Base-by-base conservation (phyloP, 257 asterid genomes). In the Voacanga thouarsii region DNA sequence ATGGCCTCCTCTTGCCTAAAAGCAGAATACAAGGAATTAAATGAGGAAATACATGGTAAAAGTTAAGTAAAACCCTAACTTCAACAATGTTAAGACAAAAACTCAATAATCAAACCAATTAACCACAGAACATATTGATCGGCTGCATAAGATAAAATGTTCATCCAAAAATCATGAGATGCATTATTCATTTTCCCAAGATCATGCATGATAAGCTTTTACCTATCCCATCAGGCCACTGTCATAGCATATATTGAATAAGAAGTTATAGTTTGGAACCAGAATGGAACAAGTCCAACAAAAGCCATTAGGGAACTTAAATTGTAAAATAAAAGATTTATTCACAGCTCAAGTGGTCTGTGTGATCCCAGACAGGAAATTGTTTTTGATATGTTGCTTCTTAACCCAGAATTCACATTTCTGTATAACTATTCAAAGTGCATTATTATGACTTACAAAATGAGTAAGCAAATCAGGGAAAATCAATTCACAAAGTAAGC, bases 1-100 rank as follows among this genome's bases (percentile, higher is more conserved):
- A 95, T 5, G 99, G 99, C 23, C 96, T 91, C 77, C 99, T 92
- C 90, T 94, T 94, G 74, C 98, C 98, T 94, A 78, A 56, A 73
- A 83, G 76, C 49, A 75, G 74, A 63, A 28, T 68, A 45, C 7
- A 70, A 30, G 37, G 67, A 68, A 75, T 37, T n/a, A 63, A 5
- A 77, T 12, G 30, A 21, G 33, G 7, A 47, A 7, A 75, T 24
- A 71, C 2, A 33, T 37, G 39, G n/a, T 37, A 37, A 11, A 43
- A 68, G 24, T 77, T 18, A 47, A 60, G 9, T 67, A 79, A 71
- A 50, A 57, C 47, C 39, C 41, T 10, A 76, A 41, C 47, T 68
- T 55, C 23, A 41, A 60, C 30, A 68, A 15, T 6, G 10, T 63
- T 8, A 56, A 19, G 1, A 24, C 19, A 41, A 24, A 15, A 11